Evolutionary conservation across 2,329 filamentous ascomycete species (phyloP), one percentile per base, ranked within the genome.

Genomic region (Grosmannia huntii): DNA sequence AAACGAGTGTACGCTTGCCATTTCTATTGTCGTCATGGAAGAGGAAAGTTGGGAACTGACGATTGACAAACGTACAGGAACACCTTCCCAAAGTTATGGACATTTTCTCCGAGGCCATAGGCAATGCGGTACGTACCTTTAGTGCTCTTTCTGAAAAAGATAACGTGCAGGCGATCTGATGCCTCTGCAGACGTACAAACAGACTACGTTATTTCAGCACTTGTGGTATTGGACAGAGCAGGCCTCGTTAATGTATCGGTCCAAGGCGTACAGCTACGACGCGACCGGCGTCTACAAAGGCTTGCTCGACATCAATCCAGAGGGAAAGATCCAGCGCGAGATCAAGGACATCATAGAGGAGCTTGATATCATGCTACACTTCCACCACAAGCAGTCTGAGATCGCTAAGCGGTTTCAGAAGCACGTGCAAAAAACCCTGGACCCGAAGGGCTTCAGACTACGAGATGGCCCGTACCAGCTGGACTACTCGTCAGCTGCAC

Each of bases 321-420:
- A 77, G 60, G 73, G 71, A 0, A 66, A 69, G 23, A 65, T 78
- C 0, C 70, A 75, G 36, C 64, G 67, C 0, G 75, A 78, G 55
- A 71, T 75, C 11, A 73, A 75, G 54, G 75, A 78, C 49, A 75
- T 78, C 25, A 63, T 73, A 1, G 75, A 77, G 16, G 75, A 79
- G 60, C 67, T 79, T 0, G 71, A 73, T 10, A 78, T 78, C 56
- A 76, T 78, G 66, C 64, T 72, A 0, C 67, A 70, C 16, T 66
- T 77, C 16, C 64, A 67, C 5, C 67, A 66, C 6, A 67, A 69
- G n/a, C 75, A 75, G 46, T 52, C 60, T 2, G 66, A 70, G 4
- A 65, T 71, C 0, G 57, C 72, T 4, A 64, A 65, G 23, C 61
- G 61, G 3, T 71, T 68, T 57, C 63, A 64, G 1, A 60, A 60